Conservation (phyloP, 306 rosid species). For the Malus orientalis region DNA sequence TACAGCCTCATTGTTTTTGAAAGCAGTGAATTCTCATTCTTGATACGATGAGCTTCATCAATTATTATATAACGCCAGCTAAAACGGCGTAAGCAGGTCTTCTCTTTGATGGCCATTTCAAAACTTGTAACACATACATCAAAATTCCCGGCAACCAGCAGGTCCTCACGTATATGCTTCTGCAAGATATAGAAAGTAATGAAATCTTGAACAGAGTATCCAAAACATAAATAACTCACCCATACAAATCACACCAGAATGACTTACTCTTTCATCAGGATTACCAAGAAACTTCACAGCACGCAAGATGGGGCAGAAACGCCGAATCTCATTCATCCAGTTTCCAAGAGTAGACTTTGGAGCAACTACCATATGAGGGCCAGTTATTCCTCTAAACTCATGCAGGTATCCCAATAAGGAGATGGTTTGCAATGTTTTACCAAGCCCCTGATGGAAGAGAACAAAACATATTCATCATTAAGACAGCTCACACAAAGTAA, state of each 20-base stretch:
- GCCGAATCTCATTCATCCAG: conserved; percentile 98
- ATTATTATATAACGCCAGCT: conserved; percentile 96
- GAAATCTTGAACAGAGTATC: neutral
- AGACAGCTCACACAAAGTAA: neutral
- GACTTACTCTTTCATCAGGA: conserved; percentile 87
- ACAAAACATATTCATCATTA: neutral
- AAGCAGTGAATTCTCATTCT: conserved; percentile 92
- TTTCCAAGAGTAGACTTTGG: conserved; percentile 98
- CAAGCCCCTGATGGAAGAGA: conserved; percentile 65
- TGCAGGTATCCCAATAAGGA: conserved; percentile 88
- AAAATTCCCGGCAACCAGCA: conserved; percentile 91
- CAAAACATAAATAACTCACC: neutral
- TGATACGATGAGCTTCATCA: conserved; percentile 96
- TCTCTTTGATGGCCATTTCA: conserved; percentile 99
- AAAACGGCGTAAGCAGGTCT: conserved; percentile 70
- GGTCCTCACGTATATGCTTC: conserved; percentile 76
- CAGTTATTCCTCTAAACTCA: conserved; percentile 85
- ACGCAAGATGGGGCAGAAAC: conserved; percentile 82
- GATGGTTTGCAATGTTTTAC: conserved; percentile 93
- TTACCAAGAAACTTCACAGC: conserved; percentile 94
- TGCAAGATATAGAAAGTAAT: conserved; percentile 25
- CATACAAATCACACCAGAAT: neutral
- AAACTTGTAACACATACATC: conserved; percentile 97
- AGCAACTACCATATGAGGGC: conserved; percentile 99
- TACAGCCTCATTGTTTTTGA: conserved; percentile 95